phyloP scores from a whole-genome alignment of 768 basidiomycete species.

The Leucocoprinus birnbaumii region DNA sequence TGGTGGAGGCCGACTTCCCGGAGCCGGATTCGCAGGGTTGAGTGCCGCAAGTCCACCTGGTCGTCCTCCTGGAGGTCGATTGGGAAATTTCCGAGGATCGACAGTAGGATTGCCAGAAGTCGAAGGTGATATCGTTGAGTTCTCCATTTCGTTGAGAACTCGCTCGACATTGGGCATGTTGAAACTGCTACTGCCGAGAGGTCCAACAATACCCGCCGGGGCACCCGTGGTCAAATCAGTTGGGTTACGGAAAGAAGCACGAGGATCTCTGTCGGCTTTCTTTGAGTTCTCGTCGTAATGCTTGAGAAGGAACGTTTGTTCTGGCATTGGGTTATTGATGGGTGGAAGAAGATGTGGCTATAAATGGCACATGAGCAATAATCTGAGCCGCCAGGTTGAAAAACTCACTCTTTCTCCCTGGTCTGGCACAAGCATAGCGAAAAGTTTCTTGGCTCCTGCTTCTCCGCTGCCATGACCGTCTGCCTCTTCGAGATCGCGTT shows the following conservation, averaged over 20 bases:
- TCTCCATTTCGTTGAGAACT: constrained; percentile 87
- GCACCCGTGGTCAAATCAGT: constrained; percentile 52
- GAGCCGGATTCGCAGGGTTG: constrained; percentile 27
- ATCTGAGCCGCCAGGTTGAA: no score
- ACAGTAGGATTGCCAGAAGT: constrained; percentile 20
- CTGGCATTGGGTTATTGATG: constrained; percentile 79
- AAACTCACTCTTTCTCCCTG: constrained; percentile 65
- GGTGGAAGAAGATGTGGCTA: constrained; percentile 68
- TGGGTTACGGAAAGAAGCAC: constrained; percentile 81
- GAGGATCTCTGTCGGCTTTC: constrained; percentile 87
- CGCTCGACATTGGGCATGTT: constrained; percentile 85
- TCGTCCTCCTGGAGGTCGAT: constrained; percentile 29
- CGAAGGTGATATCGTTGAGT: constrained; percentile 33
- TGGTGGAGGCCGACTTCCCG: constrained; percentile 32
- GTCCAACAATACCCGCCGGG: constrained; percentile 84
- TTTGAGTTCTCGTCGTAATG: constrained; percentile 92
- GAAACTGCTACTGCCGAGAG: constrained; percentile 85
- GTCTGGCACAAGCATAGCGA: constrained; percentile 70
- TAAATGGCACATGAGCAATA: constrained; percentile 2
- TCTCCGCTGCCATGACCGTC: constrained; percentile 38
- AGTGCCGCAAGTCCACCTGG: constrained; percentile 38
- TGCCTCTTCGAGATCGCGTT: constrained; percentile 57
- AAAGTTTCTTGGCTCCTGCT: constrained; percentile 68
- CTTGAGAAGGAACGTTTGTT: constrained; percentile 87
- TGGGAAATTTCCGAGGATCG: constrained; percentile 24